Base-by-base conservation (phyloP, 176 grass and related monocot species). In the Raddia distichophylla region DNA sequence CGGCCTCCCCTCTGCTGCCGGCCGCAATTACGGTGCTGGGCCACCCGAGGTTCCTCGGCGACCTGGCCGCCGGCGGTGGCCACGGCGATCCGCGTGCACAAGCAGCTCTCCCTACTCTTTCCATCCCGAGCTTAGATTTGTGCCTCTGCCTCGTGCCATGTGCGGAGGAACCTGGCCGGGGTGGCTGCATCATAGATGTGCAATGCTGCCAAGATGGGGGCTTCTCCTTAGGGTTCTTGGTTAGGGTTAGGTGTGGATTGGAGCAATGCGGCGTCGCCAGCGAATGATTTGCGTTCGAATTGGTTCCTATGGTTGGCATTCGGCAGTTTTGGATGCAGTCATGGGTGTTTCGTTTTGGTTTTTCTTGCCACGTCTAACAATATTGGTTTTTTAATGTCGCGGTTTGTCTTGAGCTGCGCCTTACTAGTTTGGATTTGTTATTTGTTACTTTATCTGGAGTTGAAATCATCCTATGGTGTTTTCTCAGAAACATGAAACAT, bases 211-310 rank as follows among this genome's bases (percentile, higher is more conserved):
- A 51, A 13, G 15, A 59, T 59, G 45, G 65, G 50, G 50, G 77
- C 40, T 84, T 81, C 9, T 22, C 17, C 16, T 53, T 46, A 17
- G 3, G 15, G 16, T 81, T 74, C 56, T 53, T 60, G 14, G 59
- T 10, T 7, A 44, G 42, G 44, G 18, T 43, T 76, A 16, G 66
- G 58, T 60, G 45, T 43, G 17, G 48, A 17, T 60, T 86, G 72
- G 58, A 67, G 73, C 66, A 90, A 90, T 86, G 83, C 60, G 67
- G 79, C 60, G 82, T 82, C 60, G 0, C 52, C 52, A 10, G 60
- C 52, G 73, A 67, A 73, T 20, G 60, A 86, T 86, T 63, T 90
- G 53, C 67, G 53, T 22, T 44, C 67, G 78, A 73, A 82, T 73
- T 43, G 60, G 15, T 68, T 67, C 73, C 34, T n/a, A 16, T 61